Percentiles rank a stretch among this genome's conserved stretches.
Evolutionary conservation across 257 asterid species (phyloP).

Genomic region (Nicotiana knightiana): DNA sequence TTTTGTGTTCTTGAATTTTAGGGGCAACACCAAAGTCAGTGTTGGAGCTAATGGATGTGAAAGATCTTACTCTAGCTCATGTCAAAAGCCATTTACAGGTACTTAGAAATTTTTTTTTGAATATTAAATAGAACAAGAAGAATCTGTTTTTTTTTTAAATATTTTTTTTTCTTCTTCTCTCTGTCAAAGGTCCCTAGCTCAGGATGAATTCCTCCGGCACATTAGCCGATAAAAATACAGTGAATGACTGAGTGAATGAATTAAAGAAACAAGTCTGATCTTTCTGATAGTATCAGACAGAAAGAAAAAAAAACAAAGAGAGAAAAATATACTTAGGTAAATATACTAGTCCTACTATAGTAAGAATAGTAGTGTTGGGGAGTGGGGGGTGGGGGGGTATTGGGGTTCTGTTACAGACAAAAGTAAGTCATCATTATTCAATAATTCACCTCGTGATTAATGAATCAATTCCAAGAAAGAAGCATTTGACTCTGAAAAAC

Average conservation of each 20-base stretch:
- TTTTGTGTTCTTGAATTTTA: constrained; percentile 11
- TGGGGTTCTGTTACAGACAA: constrained; percentile 30
- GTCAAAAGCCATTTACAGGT: constrained; percentile 96
- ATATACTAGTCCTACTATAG: neutral
- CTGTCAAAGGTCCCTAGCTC: constrained; percentile 3
- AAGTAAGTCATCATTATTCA: constrained; percentile 84
- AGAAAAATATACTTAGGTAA: constrained; percentile 1
- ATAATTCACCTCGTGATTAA: constrained; percentile 65
- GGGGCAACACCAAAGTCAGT: constrained; percentile 99
- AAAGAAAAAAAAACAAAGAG: constrained; percentile 16
- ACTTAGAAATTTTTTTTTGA: neutral
- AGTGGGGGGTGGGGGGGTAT: neutral
- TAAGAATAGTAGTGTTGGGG: neutral
- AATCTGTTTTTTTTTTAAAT: neutral
- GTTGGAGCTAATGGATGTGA: constrained; percentile 89
- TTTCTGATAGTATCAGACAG: constrained; percentile 22
- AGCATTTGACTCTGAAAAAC: neutral
- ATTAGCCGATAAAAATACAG: constrained; percentile 70
- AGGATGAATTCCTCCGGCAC: constrained; percentile 64
- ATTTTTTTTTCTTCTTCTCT: constrained; percentile 6
- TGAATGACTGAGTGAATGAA: constrained; percentile 53
- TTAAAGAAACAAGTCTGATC: constrained; percentile 43
- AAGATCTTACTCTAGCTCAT: constrained; percentile 90
- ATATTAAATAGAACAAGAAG: neutral
- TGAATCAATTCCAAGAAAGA: constrained; percentile 25